These are phyloP conservation scores for Mallotus japonicus DNA, from an alignment of 441 rosid genomes.

Conservation along the genomic window DNA sequence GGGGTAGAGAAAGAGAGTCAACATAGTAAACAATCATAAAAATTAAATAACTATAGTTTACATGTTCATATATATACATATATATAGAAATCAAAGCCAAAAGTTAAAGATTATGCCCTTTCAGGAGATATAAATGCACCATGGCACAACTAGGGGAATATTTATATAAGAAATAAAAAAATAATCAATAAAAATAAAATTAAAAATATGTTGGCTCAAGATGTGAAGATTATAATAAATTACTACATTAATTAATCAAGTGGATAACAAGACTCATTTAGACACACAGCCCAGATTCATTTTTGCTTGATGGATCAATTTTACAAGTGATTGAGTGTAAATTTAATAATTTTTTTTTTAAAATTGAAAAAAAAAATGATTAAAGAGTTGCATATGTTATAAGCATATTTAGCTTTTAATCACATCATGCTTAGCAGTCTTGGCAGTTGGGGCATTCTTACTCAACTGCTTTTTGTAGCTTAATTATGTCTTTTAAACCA, in stretches of 20 bases:
- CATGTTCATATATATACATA: background rate
- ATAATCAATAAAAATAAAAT: background rate
- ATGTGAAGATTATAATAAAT: background rate
- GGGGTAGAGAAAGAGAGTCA: background rate
- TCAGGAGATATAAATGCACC: background rate
- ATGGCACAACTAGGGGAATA: background rate
- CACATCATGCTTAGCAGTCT: conserved; percentile 8
- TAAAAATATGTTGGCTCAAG: background rate
- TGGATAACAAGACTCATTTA: conserved; percentile 10
- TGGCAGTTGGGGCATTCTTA: conserved; percentile 23
- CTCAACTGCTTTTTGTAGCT: conserved; percentile 26
- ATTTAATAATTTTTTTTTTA: background rate
- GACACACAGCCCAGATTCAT: background rate
- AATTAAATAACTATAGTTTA: no score
- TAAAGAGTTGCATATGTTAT: conserved; percentile 27
- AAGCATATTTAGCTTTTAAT: conserved; percentile 33
- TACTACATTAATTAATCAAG: background rate
- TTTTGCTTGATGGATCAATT: conserved; percentile 17
- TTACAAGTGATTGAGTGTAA: background rate
- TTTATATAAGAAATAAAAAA: no score
- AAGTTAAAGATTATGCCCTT: background rate
- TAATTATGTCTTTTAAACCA: background rate
- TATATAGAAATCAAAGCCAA: background rate
- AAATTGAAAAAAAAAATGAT: conserved; percentile 12
- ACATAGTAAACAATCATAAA: background rate